phyloP scores from a whole-genome alignment of 352 stramenopile genomes.

The Pythium chondricola region DNA sequence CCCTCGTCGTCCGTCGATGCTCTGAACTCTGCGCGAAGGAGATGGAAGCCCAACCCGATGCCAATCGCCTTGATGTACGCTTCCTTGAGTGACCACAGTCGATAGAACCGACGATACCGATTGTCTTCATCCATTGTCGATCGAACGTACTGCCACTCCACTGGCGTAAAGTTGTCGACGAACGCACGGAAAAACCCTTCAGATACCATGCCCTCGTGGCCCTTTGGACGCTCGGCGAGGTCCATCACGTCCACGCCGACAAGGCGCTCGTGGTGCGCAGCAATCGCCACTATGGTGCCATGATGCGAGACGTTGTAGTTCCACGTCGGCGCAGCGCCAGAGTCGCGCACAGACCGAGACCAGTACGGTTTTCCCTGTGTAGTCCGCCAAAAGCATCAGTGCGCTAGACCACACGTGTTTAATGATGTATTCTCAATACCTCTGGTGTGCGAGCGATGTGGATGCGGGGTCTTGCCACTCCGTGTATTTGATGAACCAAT shows the following conservation, averaged over 20 bases:
- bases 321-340: conserved; percentile 18
- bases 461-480: conserved; percentile 27
- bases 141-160: conserved; percentile 62
- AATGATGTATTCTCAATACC: too few relatives aligned
- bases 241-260: conserved; percentile 73
- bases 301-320: conserved; percentile 85
- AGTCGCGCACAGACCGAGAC: conserved; percentile 4
- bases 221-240: conserved; percentile 38
- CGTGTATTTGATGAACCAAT: conserved; percentile 35
- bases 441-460: conserved; percentile 50
- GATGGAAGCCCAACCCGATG: conserved; percentile 52
- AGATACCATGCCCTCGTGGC: conserved; percentile 11
- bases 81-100: conserved; percentile 74
- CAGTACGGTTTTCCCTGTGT: conserved; percentile 64
- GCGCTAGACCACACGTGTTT: background rate
- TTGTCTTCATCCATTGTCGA: background rate
- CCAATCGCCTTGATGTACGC: conserved; percentile 72
- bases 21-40: conserved; percentile 50
- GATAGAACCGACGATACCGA: conserved; percentile 48
- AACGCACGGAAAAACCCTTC: conserved; percentile 63
- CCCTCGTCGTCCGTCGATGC: background rate
- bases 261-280: conserved; percentile 25
- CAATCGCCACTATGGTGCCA: conserved; percentile 60
- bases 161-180: conserved; percentile 37
- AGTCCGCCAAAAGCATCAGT: background rate